Evolutionary conservation across 2,329 filamentous ascomycete genomes (phyloP).

Genomic region (Monosporascus sp.): DNA sequence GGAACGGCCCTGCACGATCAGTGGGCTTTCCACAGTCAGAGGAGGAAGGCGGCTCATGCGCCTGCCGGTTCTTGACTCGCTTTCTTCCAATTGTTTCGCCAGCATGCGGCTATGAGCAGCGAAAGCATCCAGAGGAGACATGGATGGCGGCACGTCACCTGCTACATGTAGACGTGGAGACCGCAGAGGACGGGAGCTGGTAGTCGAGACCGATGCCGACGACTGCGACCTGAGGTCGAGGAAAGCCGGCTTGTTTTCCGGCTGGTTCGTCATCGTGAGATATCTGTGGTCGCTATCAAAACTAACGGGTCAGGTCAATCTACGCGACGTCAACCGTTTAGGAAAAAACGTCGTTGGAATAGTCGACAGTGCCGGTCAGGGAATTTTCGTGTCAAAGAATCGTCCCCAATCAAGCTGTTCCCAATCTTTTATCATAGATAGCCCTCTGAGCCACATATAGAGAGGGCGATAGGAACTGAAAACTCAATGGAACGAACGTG

Average conservation of each 20-base stretch:
- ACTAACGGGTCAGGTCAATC: neutral
- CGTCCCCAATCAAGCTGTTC: neutral
- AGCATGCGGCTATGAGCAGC: conserved; percentile 85
- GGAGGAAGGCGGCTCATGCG: conserved; percentile 83
- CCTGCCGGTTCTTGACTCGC: conserved; percentile 59
- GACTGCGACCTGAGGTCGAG: conserved; percentile 57
- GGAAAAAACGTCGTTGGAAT: neutral
- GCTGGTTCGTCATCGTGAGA: conserved; percentile 48
- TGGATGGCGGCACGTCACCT: conserved; percentile 77
- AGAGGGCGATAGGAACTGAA: neutral
- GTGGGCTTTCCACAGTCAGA: conserved; percentile 73
- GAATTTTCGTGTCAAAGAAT: neutral
- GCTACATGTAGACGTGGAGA: conserved; percentile 74
- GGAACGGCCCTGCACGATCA: conserved; percentile 67
- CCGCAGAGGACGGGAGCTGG: conserved; percentile 49
- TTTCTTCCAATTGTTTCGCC: conserved; percentile 80
- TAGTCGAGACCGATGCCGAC: conserved; percentile 39
- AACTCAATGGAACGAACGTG: neutral
- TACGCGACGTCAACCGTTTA: neutral
- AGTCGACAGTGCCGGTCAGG: neutral
- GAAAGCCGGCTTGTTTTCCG: conserved; percentile 50
- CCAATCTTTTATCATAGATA: neutral
- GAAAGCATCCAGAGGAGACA: conserved; percentile 93
- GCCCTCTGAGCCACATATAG: neutral
- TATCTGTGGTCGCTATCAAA: neutral